A percentile compares a stretch with the other conserved stretches of the same genome.
These are phyloP conservation scores for Leonotis leonurus DNA, from an alignment of 257 asterid species.

Conservation along the genomic window DNA sequence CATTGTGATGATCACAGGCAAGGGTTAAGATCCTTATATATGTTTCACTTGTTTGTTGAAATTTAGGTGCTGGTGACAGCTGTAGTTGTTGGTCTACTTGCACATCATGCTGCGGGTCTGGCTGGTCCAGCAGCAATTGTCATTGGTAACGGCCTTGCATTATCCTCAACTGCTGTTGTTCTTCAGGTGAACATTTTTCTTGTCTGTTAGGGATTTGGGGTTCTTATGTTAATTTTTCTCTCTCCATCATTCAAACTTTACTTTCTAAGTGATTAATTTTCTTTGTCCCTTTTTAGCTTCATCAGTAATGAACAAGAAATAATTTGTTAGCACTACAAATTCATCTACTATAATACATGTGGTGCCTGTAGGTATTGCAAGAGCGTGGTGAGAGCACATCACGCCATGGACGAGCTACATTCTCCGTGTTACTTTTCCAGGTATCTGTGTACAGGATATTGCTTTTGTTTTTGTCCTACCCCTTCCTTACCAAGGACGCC, in stretches of 20 bases:
- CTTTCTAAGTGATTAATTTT: neutral
- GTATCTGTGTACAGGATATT: conserved; percentile 29
- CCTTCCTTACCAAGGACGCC: neutral
- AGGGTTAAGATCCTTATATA: neutral
- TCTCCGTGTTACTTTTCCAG: conserved; percentile 97
- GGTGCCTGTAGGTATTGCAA: conserved; percentile 77
- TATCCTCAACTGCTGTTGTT: conserved; percentile 98
- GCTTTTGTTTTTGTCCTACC: neutral
- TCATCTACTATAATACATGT: conserved; percentile 23
- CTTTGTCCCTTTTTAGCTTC: neutral
- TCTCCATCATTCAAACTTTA: conserved; percentile 5
- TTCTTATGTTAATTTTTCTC: neutral
- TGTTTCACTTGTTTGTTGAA: conserved; percentile 2
- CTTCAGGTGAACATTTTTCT: conserved; percentile 60
- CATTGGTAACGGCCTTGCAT: conserved; percentile 95
- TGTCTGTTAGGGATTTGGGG: conserved; percentile 1
- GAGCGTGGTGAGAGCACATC: conserved; percentile 99
- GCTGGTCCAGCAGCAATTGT: conserved; percentile 99
- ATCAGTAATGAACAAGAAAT: neutral
- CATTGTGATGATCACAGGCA: conserved; percentile 1
- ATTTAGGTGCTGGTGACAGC: conserved; percentile 91
- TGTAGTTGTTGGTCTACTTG: conserved; percentile 57
- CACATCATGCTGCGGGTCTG: conserved; percentile 72
- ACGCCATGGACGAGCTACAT: conserved; percentile 98
- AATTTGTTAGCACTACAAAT: conserved; percentile 6